phyloP scores from a whole-genome alignment of 2,329 filamentous ascomycete species.

The Westerdykella aurantiaca region DNA sequence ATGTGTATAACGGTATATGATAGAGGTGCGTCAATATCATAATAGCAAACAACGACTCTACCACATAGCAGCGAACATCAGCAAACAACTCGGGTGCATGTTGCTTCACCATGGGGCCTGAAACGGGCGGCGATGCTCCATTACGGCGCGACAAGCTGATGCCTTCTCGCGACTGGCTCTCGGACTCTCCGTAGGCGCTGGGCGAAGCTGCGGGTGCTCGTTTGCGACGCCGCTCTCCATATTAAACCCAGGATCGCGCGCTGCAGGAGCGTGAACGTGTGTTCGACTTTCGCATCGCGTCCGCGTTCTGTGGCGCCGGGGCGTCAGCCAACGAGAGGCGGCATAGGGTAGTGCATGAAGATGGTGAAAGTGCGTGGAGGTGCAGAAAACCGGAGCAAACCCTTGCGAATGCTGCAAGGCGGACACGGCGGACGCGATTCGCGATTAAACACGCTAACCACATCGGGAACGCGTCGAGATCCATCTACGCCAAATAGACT shows the following conservation, averaged over 20 bases:
- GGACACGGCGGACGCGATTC: slow-evolving; percentile 15
- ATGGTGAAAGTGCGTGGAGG: slow-evolving; percentile 1
- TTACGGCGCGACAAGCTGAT: slow-evolving; percentile 2
- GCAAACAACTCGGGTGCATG: slow-evolving; percentile 17
- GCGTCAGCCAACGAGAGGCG: slow-evolving; percentile 9
- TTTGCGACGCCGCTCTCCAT: too few species aligned
- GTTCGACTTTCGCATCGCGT: slow-evolving; percentile 20
- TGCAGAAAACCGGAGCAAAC: slow-evolving; percentile 8
- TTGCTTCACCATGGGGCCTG: slow-evolving; percentile 23
- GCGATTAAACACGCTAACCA: slow-evolving; percentile 20
- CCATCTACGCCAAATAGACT: slow-evolving; percentile 11
- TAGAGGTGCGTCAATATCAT: too few species aligned
- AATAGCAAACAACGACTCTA: background rate
- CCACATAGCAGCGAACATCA: slow-evolving; percentile 4
- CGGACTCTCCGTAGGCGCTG: background rate
- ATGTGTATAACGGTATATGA: background rate
- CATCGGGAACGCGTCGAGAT: slow-evolving; percentile 17
- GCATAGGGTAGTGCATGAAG: slow-evolving; percentile 14
- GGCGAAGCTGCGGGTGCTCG: too few species aligned
- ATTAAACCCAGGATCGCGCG: slow-evolving; percentile 4
- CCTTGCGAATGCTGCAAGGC: slow-evolving; percentile 9
- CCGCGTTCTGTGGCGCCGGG: slow-evolving; percentile 16
- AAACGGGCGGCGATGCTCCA: slow-evolving; percentile 13
- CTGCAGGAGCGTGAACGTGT: slow-evolving; percentile 8
- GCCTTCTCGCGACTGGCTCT: background rate